phyloP scores from a whole-genome alignment of 192 early-diverging fungal genomes.

The Jimgerdemannia flammicorona region DNA sequence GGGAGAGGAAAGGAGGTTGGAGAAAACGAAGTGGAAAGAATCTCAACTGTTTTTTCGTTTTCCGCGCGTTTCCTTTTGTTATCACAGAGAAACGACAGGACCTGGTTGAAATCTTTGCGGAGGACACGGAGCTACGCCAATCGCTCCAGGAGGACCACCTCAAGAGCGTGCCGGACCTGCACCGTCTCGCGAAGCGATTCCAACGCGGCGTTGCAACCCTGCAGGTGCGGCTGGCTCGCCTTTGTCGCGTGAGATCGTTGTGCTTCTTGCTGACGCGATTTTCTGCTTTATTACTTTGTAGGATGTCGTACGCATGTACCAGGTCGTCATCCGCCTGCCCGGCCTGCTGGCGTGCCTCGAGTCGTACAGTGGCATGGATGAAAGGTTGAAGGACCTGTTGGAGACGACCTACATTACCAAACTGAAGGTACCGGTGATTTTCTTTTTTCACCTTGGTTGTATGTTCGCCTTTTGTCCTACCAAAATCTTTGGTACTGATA shows the following conservation, averaged over 20 bases:
- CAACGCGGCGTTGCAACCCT: conserved; percentile 71
- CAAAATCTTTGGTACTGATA: no score
- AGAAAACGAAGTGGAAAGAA: no score
- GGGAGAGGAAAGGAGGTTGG: not conserved
- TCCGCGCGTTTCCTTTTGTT: no score
- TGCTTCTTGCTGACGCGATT: no score
- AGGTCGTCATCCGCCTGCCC: conserved; percentile 73
- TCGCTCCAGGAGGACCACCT: conserved; percentile 67
- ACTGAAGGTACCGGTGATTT: conserved; percentile 45
- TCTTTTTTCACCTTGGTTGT: no score
- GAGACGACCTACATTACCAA: conserved; percentile 47
- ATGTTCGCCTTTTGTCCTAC: no score
- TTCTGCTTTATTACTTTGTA: no score
- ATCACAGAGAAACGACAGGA: conserved; percentile 67
- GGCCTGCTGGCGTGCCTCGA: conserved; percentile 55
- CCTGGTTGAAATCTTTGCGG: conserved; percentile 65
- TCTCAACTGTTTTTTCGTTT: no score
- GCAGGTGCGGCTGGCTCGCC: no score
- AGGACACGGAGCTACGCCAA: conserved; percentile 63
- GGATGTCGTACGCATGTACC: conserved; percentile 89
- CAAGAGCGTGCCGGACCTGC: conserved; percentile 84
- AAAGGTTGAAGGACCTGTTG: conserved; percentile 40
- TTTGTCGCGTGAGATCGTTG: no score
- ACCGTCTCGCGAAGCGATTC: conserved; percentile 82
- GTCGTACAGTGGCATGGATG: conserved; percentile 26